Evolutionary conservation across 306 rosid species (phyloP).

Genomic region (Hippophae rhamnoides): DNA sequence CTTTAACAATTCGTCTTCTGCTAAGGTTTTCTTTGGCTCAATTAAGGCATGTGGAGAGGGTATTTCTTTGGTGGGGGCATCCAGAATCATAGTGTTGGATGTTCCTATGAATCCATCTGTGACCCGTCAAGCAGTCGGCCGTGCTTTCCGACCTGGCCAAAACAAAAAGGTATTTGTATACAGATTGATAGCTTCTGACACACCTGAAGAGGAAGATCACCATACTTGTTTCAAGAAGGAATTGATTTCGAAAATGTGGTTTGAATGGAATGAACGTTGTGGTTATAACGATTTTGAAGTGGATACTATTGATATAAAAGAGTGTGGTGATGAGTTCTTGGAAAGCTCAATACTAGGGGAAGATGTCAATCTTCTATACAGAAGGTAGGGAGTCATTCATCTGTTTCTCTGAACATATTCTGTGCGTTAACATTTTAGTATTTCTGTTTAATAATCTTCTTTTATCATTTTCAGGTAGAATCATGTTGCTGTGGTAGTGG

Average conservation of each 20-base stretch:
- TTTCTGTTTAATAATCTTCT: too few relatives aligned
- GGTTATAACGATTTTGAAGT: conserved; percentile 51
- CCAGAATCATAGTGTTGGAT: conserved; percentile 69
- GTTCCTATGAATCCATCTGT: conserved; percentile 90
- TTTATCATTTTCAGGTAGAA: too few relatives aligned
- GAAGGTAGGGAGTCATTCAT: conserved; percentile 38
- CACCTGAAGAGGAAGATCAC: conserved; percentile 83
- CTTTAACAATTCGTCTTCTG: conserved; percentile 65
- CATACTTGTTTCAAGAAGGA: conserved; percentile 68
- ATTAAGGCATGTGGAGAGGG: conserved; percentile 99
- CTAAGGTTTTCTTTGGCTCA: conserved; percentile 85
- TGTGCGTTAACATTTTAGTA: too few relatives aligned
- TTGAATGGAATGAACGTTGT: conserved; percentile 81
- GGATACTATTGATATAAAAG: conserved; percentile 39
- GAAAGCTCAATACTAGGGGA: conserved; percentile 40
- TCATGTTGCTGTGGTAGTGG: too few relatives aligned
- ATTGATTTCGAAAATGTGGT: conserved; percentile 82
- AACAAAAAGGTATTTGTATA: conserved; percentile 59
- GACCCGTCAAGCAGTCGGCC: conserved; percentile 92
- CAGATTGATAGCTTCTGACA: conserved; percentile 65
- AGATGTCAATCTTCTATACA: conserved; percentile 60
- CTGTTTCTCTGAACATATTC: too few relatives aligned
- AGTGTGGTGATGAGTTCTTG: conserved; percentile 61
- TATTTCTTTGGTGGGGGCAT: conserved; percentile 90
- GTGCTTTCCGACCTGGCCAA: conserved; percentile 94